Evolutionary conservation across 2,329 filamentous ascomycete species (phyloP).

Genomic region (Colletotrichum sp.): DNA sequence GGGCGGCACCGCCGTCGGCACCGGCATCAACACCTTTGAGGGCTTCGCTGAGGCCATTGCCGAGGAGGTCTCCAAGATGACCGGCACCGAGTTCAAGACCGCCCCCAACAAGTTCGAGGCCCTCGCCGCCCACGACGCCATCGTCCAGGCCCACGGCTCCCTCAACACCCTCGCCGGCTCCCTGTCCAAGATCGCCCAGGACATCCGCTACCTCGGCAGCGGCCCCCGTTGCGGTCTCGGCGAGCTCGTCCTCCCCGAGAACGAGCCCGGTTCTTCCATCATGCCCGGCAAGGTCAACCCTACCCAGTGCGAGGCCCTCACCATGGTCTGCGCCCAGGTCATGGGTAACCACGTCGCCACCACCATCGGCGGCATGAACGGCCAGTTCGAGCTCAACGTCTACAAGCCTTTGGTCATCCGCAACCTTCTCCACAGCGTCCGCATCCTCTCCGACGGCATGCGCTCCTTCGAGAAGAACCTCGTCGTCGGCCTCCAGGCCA

Average conservation of each 20-base stretch:
- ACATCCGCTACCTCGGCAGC: slow-evolving; percentile 95
- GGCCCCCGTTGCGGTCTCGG: slow-evolving; percentile 95
- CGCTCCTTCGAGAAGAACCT: slow-evolving; percentile 94
- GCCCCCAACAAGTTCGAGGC: slow-evolving; percentile 99
- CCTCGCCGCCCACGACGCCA: slow-evolving; percentile 92
- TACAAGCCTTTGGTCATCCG: slow-evolving; percentile 98
- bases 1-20: slow-evolving; percentile 95
- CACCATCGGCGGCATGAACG: slow-evolving; percentile 94
- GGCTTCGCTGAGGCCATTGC: slow-evolving; percentile 96
- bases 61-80: slow-evolving; percentile 89
- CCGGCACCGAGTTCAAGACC: slow-evolving; percentile 91
- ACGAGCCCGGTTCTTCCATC: slow-evolving; percentile 96
- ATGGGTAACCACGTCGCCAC: slow-evolving; percentile 96
- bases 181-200: slow-evolving; percentile 97
- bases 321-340: slow-evolving; percentile 97
- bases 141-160: slow-evolving; percentile 91
- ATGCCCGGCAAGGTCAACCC: slow-evolving; percentile 99
- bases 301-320: slow-evolving; percentile 96
- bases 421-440: slow-evolving; percentile 91
- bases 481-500: slow-evolving; percentile 85
- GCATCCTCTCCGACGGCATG: slow-evolving; percentile 92
- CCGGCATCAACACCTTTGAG: slow-evolving; percentile 95
- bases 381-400: slow-evolving; percentile 98
- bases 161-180: slow-evolving; percentile 92
- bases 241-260: slow-evolving; percentile 92